Base-by-base conservation (phyloP, 805 yeast species). In the Myxozyma kluyveri region DNA sequence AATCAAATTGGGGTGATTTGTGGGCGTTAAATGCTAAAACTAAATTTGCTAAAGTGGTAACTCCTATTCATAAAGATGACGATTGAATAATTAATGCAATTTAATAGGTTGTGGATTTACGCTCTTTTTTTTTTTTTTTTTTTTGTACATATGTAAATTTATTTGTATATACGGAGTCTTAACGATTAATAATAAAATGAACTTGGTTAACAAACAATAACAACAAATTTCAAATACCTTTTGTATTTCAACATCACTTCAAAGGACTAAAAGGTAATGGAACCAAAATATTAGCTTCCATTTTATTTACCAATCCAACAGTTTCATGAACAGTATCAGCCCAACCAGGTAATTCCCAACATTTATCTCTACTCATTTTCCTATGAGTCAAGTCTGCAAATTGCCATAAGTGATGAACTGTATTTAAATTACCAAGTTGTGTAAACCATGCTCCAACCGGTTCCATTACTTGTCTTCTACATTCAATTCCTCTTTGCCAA, bases 1-100 rank as follows among this genome's bases (percentile, higher is more conserved):
- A 93, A 67, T 80, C 88, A 0, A 69, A 68, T n/a, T 78, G 79
- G 64, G 96, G 96, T 21, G 99, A 93, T 66, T 69, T 83, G 47
- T 93, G 98, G 99, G 83, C 86, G 0, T 67, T 82, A 36, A 86
- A 77, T 32, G 82, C 82, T 2, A 85, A 84, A 65, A 73, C 80
- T 1, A 47, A 52, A 38, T 3, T 38, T 3, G 49, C 51, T 17
- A 31, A 48, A 5, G 39, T 17, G n/a, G 39, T 45, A 10, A 36
- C 4, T 24, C 12, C 22, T 4, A 5, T 18, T 17, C 4, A 7
- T n/a, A 9, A 18, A 14, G 23, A 9, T 14, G 26, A 38, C 14
- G 42, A 35, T 10, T 29, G 33, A 29, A 14, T 29, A 29, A 29
- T 9, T 29, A 29, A 29, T 14, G 35, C 10, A 14, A 14, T 12